These are phyloP conservation scores for Komagataella phaffii DNA, from an alignment of 805 yeast genomes.

Conservation along the genomic window DNA sequence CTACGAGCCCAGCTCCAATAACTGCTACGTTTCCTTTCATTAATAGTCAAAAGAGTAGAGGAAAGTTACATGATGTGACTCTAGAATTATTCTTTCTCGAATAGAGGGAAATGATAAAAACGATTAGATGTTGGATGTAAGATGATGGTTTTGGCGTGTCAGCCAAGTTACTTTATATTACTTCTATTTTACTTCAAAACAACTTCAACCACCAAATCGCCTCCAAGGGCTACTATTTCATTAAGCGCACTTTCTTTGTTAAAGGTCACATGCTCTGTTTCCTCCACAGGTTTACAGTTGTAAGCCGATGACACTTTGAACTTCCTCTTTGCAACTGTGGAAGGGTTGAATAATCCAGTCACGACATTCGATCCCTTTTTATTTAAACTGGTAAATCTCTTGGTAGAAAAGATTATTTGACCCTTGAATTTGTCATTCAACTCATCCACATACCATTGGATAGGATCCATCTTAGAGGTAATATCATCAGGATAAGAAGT, in stretches of 20 bases:
- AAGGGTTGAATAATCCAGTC: slow-evolving; percentile 73
- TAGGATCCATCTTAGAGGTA: slow-evolving; percentile 35
- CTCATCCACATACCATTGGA: slow-evolving; percentile 44
- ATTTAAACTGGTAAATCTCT: slow-evolving; percentile 37
- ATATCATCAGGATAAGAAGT: slow-evolving; percentile 26
- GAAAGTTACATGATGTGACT: neutral
- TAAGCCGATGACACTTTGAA: slow-evolving; percentile 73
- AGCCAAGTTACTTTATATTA: neutral
- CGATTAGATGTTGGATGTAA: neutral
- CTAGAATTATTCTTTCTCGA: neutral
- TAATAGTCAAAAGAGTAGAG: neutral
- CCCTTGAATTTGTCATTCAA: slow-evolving; percentile 52
- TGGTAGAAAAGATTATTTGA: slow-evolving; percentile 55
- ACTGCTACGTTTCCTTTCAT: slow-evolving; percentile 32
- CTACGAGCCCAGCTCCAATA: slow-evolving; percentile 88
- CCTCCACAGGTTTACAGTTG: slow-evolving; percentile 47
- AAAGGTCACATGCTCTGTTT: slow-evolving; percentile 35
- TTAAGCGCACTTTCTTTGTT: slow-evolving; percentile 62
- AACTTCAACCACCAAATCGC: slow-evolving; percentile 41
- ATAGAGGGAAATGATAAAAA: neutral
- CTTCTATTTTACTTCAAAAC: slow-evolving; percentile 2
- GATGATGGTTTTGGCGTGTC: neutral
- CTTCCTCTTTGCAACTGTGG: slow-evolving; percentile 35
- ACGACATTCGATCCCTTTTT: slow-evolving; percentile 46
- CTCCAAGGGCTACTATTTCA: slow-evolving; percentile 60